Conservation (phyloP, 352 stramenopile genomes). For the Peronosclerospora sorghi region DNA sequence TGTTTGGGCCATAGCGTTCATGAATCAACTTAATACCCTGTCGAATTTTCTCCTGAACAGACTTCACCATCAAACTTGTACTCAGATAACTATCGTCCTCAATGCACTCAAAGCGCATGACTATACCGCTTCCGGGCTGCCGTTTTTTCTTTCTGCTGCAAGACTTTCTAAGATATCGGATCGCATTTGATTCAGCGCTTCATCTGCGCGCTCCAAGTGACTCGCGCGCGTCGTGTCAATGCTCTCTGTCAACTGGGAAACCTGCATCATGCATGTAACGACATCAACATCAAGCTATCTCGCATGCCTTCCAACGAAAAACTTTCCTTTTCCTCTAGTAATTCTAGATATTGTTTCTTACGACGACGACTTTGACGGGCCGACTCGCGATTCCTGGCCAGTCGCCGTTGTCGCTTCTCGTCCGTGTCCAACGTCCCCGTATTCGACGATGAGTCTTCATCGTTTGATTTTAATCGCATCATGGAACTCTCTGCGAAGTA, state of each 20-base stretch:
- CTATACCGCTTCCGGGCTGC: slow-evolving; percentile 35
- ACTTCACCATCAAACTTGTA: slow-evolving; percentile 8
- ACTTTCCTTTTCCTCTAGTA: slow-evolving; percentile 76
- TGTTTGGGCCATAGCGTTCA: slow-evolving; percentile 77
- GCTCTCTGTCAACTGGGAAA: slow-evolving; percentile 78
- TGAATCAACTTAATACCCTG: slow-evolving; percentile 70
- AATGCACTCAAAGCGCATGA: neutral
- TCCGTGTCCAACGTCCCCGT: slow-evolving; percentile 43
- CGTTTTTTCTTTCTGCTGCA: slow-evolving; percentile 57
- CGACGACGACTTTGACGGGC: slow-evolving; percentile 77
- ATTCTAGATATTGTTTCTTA: slow-evolving; percentile 85
- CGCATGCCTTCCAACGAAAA: neutral
- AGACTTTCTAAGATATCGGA: slow-evolving; percentile 66
- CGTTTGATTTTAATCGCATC: slow-evolving; percentile 34
- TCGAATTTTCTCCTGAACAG: slow-evolving; percentile 58
- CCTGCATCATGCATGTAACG: slow-evolving; percentile 19
- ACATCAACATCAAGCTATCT: neutral
- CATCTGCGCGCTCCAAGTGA: slow-evolving; percentile 69
- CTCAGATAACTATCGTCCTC: too few species aligned
- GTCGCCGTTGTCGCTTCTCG: slow-evolving; percentile 63
- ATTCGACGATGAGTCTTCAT: slow-evolving; percentile 38
- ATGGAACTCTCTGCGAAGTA: slow-evolving; percentile 51
- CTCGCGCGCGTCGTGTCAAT: slow-evolving; percentile 70
- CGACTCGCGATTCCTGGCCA: slow-evolving; percentile 82
- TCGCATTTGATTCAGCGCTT: slow-evolving; percentile 63